Percentiles rank a stretch among this genome's conserved stretches.
These are phyloP conservation scores for Cladochytrium replicatum DNA, from an alignment of 192 early-diverging fungal genomes.

Conservation along the genomic window DNA sequence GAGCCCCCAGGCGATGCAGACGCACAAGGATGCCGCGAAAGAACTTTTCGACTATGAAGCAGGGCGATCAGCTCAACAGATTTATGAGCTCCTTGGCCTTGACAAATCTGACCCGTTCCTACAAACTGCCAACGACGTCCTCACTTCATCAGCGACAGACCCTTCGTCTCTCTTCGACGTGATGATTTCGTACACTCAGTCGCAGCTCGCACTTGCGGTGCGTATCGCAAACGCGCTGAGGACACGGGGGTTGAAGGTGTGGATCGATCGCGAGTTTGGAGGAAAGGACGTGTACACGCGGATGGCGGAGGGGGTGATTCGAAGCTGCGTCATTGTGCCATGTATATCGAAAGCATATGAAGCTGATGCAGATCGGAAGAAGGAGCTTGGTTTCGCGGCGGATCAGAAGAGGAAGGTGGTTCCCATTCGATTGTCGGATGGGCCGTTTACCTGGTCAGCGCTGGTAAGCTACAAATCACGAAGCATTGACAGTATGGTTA, in stretches of 20 bases:
- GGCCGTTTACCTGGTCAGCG: slow-evolving; percentile 26
- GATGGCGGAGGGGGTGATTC: not conserved
- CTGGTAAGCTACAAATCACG: too few relatives aligned
- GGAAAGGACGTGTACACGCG: not conserved
- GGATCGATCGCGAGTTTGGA: not conserved
- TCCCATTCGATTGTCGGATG: slow-evolving; percentile 23
- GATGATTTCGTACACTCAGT: not conserved
- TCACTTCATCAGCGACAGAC: not conserved
- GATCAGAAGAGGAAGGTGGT: slow-evolving; percentile 23
- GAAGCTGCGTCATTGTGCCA: not conserved
- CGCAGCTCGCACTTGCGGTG: not conserved
- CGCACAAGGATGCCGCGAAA: not conserved
- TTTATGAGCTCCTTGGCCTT: not conserved
- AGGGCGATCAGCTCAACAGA: not conserved
- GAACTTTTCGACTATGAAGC: not conserved
- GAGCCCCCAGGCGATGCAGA: not conserved
- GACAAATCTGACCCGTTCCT: not conserved
- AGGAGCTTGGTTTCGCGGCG: slow-evolving; percentile 27
- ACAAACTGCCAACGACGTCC: not conserved
- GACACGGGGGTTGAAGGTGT: not conserved
- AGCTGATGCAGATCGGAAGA: slow-evolving; percentile 20
- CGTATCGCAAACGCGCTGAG: not conserved
- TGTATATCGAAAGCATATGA: not conserved
- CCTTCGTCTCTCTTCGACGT: not conserved
- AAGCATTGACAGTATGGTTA: too few relatives aligned